Conservation (phyloP, 1,284 basidiomycete genomes). For the Papiliotrema terrestris region DNA sequence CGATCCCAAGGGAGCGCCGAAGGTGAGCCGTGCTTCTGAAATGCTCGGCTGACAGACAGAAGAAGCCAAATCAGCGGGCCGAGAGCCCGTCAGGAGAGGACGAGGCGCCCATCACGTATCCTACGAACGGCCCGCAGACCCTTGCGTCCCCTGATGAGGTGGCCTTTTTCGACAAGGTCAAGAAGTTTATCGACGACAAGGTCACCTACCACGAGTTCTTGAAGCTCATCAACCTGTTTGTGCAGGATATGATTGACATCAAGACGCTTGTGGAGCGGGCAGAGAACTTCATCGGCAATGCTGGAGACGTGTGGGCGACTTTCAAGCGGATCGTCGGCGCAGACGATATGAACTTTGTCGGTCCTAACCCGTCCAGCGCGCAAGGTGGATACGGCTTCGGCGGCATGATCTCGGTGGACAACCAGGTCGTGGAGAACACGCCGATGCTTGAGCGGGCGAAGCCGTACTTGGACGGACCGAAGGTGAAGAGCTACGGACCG, state of each 20-base stretch:
- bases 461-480: constrained; percentile 47
- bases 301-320: constrained; percentile 72
- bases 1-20: constrained; percentile 9
- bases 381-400: constrained; percentile 52
- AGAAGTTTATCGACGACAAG: constrained; percentile 75
- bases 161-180: constrained; percentile 90
- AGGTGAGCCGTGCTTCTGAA: constrained; percentile 14
- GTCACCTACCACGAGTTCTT: constrained; percentile 94
- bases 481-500: constrained; percentile 62
- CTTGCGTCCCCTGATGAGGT: constrained; percentile 75
- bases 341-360: constrained; percentile 66
- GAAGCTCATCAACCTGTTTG: constrained; percentile 91
- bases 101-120: constrained; percentile 13
- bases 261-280: constrained; percentile 77
- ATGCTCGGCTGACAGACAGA: constrained; percentile 9
- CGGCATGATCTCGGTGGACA: constrained; percentile 51
- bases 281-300: constrained; percentile 68
- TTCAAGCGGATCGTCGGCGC: constrained; percentile 84
- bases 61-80: constrained; percentile 22
- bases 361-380: constrained; percentile 57
- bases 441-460: constrained; percentile 64
- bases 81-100: constrained; percentile 41
- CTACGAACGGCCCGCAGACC: constrained; percentile 34
- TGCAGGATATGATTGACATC: constrained; percentile 87
- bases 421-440: constrained; percentile 52